Conservation (phyloP, 1,139 yeast species). For the Insectozyma bohioensis region DNA sequence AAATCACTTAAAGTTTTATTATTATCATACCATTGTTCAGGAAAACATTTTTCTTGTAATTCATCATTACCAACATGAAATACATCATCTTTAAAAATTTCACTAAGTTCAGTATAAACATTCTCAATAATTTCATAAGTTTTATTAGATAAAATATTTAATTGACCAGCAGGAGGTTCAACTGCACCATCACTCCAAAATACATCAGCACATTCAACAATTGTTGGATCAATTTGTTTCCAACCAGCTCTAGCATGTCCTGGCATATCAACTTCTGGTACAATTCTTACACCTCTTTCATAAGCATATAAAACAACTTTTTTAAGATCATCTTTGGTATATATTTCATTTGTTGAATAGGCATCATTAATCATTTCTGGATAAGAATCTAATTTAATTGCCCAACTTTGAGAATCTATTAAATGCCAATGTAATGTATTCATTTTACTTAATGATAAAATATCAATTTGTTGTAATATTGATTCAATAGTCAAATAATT, state of each 20-base stretch:
- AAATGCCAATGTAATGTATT: constrained; percentile 50
- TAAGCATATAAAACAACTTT: constrained; percentile 36
- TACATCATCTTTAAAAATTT: constrained; percentile 34
- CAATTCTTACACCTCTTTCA: constrained; percentile 41
- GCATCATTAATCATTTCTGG: constrained; percentile 49
- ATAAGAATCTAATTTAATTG: constrained; percentile 31
- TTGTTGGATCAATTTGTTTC: constrained; percentile 32
- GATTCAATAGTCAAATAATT: constrained; percentile 34
- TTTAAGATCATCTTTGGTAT: constrained; percentile 31
- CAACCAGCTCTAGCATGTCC: constrained; percentile 51
- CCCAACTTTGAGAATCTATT: constrained; percentile 50
- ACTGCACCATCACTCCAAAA: constrained; percentile 29
- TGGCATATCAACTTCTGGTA: constrained; percentile 52
- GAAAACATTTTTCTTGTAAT: constrained; percentile 36
- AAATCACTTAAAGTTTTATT: constrained; percentile 33
- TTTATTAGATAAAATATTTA: constrained; percentile 35
- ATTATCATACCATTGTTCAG: constrained; percentile 30
- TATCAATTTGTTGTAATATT: constrained; percentile 39
- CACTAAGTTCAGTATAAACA: constrained; percentile 38
- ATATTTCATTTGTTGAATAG: constrained; percentile 35
- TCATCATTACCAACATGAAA: constrained; percentile 53
- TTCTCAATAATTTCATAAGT: constrained; percentile 35
- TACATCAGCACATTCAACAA: constrained; percentile 36
- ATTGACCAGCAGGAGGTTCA: constrained; percentile 51
- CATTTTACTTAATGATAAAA: constrained; percentile 43